Evolutionary conservation across 2,329 filamentous ascomycete genomes (phyloP).

Genomic region (Talaromyces sp.): DNA sequence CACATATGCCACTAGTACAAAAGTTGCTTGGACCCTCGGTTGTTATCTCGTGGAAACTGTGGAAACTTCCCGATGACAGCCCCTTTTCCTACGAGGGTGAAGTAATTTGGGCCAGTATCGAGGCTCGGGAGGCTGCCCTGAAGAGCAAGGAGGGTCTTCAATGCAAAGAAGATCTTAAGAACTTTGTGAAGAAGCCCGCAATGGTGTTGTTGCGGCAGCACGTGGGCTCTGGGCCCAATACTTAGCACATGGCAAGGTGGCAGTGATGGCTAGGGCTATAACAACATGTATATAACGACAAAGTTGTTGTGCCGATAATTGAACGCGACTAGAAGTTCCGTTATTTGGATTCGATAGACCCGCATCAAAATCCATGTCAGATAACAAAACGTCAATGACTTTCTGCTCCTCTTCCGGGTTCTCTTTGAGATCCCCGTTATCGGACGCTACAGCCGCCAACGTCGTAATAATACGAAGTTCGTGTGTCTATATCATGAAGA

Average conservation of each 20-base stretch:
- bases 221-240: not conserved
- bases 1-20: not conserved
- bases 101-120: not conserved
- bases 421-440: constrained; percentile 24
- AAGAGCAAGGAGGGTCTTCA: not conserved
- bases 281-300: no score
- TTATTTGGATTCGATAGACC: not conserved
- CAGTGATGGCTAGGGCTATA: no score
- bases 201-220: not conserved
- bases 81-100: not conserved
- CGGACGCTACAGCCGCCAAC: constrained; percentile 18
- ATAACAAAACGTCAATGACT: constrained; percentile 19
- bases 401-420: constrained; percentile 18
- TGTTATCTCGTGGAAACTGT: not conserved
- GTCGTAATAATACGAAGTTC: no score
- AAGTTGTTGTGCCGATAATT: constrained; percentile 7
- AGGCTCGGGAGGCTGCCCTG: not conserved
- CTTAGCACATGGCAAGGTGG: no score
- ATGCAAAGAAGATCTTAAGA: not conserved
- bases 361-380: constrained; percentile 8
- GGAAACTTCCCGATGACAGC: not conserved
- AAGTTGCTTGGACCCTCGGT: not conserved
- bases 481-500: no score
- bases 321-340: not conserved
- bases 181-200: not conserved